These are phyloP conservation scores for Hordeum vulgare DNA, from an alignment of 176 grass and related monocot species.

Conservation along the genomic window DNA sequence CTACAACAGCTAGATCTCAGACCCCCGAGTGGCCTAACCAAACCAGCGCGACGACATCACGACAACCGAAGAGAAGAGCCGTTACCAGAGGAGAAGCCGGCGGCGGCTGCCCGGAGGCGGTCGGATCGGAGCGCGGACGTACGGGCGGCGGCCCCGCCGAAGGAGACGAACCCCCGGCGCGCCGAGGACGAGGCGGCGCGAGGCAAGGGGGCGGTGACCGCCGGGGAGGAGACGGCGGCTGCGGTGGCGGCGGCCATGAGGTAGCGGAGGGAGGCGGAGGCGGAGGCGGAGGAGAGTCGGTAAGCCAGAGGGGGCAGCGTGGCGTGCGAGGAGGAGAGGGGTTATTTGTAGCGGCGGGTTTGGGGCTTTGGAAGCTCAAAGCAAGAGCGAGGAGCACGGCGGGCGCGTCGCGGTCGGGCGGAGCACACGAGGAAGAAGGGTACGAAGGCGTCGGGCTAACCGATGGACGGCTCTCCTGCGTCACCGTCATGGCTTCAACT, in stretches of 20 bases:
- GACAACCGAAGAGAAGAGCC: not conserved
- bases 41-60: not conserved
- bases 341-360: slow-evolving; percentile 15
- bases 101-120: not conserved
- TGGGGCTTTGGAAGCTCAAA: slow-evolving; percentile 24
- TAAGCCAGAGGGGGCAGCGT: slow-evolving; percentile 35
- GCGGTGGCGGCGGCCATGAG: slow-evolving; percentile 30
- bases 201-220: not conserved
- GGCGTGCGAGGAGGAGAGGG: not conserved
- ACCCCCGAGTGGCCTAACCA: not conserved
- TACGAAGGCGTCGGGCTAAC: not conserved
- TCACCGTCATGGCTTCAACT: not conserved
- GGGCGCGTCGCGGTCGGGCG: slow-evolving; percentile 27
- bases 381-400: not conserved
- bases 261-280: not conserved
- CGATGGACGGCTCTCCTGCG: not conserved
- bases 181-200: not conserved
- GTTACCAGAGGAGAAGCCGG: slow-evolving; percentile 23
- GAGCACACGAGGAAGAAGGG: slow-evolving; percentile 29
- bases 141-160: not conserved
- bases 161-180: slow-evolving; percentile 25
- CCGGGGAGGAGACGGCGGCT: slow-evolving; percentile 20
- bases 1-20: slow-evolving; percentile 4
- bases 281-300: slow-evolving; percentile 13
- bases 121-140: slow-evolving; percentile 14